phyloP scores from a whole-genome alignment of 495 filamentous ascomycete genomes.

The Penicillium paxilli region DNA sequence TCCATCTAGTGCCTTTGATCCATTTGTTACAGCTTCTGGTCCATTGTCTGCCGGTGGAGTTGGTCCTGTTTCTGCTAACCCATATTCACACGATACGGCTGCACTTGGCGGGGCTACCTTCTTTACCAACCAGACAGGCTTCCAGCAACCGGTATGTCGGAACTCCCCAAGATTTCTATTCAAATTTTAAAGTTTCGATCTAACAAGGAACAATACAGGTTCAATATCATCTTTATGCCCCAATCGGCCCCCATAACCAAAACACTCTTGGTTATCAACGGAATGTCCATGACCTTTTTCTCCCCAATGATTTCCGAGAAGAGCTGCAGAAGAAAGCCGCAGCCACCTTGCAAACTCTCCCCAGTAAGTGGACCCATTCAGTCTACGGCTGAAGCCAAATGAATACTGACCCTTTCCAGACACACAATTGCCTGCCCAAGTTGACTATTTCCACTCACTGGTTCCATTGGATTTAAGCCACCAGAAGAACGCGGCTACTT shows the following conservation, averaged over 20 bases:
- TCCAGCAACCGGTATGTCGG: conserved; percentile 67
- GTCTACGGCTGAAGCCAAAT: background rate
- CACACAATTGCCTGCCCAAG: conserved; percentile 66
- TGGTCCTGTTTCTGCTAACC: conserved; percentile 57
- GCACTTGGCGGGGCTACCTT: conserved; percentile 55
- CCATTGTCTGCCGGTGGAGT: conserved; percentile 50
- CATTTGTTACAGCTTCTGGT: conserved; percentile 58
- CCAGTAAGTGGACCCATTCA: conserved; percentile 57
- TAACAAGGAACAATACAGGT: conserved; percentile 48
- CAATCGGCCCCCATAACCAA: conserved; percentile 77
- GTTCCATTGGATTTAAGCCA: conserved; percentile 85
- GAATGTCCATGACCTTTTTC: conserved; percentile 84
- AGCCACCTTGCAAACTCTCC: conserved; percentile 79
- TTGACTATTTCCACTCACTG: conserved; percentile 88
- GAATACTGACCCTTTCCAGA: conserved; percentile 33
- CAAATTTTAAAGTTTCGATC: background rate
- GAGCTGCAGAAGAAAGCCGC: conserved; percentile 87
- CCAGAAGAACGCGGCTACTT: conserved; percentile 70
- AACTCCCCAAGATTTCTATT: background rate
- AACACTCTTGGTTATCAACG: conserved; percentile 79
- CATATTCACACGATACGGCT: conserved; percentile 63
- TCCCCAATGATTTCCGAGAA: conserved; percentile 79
- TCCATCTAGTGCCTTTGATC: conserved; percentile 50
- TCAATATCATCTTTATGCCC: conserved; percentile 92
- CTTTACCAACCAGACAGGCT: conserved; percentile 52